Conservation (phyloP, 768 basidiomycete species). For the Suillus plorans region DNA sequence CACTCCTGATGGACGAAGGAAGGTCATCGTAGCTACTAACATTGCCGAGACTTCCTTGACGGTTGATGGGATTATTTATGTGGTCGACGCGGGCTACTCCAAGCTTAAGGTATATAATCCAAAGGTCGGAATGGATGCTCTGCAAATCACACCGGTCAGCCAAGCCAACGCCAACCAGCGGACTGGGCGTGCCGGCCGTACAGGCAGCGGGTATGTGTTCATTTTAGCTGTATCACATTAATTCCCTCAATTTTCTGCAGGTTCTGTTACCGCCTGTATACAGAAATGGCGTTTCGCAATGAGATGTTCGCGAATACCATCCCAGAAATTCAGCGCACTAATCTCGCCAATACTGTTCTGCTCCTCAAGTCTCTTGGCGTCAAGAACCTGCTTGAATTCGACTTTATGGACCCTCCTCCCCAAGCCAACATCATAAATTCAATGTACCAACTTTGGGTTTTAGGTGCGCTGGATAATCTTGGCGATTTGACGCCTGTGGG, state of each 20-base stretch:
- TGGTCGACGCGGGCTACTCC: slow-evolving; percentile 95
- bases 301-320: slow-evolving; percentile 96
- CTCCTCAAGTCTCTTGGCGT: slow-evolving; percentile 95
- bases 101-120: slow-evolving; percentile 99
- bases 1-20: slow-evolving; percentile 89
- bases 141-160: slow-evolving; percentile 98
- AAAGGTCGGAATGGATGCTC: slow-evolving; percentile 98
- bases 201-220: slow-evolving; percentile 81
- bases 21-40: slow-evolving; percentile 98
- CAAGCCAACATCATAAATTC: slow-evolving; percentile 99
- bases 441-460: slow-evolving; percentile 99
- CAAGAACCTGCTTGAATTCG: slow-evolving; percentile 95
- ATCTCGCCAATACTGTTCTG: slow-evolving; percentile 94
- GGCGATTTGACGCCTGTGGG: slow-evolving; percentile 94
- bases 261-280: slow-evolving; percentile 95
- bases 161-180: slow-evolving; percentile 98
- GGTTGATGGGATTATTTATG: slow-evolving; percentile 96
- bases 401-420: slow-evolving; percentile 99
- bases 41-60: slow-evolving; percentile 98
- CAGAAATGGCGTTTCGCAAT: slow-evolving; percentile 95
- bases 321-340: slow-evolving; percentile 97
- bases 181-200: slow-evolving; percentile 94
- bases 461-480: slow-evolving; percentile 95
- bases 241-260: slow-evolving; percentile 36
- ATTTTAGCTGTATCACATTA: neutral